Evolutionary conservation across 495 filamentous ascomycete species (phyloP), one percentile per base, ranked within the genome.

Genomic region (Neurospora hispaniola): DNA sequence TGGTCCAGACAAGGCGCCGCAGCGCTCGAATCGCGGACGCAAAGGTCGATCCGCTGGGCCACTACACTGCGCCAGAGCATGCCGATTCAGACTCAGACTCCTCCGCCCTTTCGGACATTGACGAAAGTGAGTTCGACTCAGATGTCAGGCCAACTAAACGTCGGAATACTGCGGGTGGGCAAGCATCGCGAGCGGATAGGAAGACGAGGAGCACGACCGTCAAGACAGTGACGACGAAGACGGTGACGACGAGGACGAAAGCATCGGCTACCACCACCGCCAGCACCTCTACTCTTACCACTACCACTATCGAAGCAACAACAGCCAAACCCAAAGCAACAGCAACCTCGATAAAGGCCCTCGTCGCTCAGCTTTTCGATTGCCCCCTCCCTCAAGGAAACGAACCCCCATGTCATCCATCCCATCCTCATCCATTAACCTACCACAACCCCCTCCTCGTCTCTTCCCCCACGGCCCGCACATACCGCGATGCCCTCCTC

Each of bases 381-480:
- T 12, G 4, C 10, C 11, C 48, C 10, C 11, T 31, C 20, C 2
- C 23, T 1, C 20, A 7, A 10, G 11, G 23, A 7, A 11, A 59
- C 4, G 5, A 59, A 2, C 5, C 5, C 20, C 54, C 54, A 16
- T 62, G 54, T 3, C 40, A 43, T 38, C 71, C 71, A 40, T n/a
- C 46, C 42, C 76, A 76, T 40, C 23, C n/a, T 66, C 80, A 81
- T 62, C n/a, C 73, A 35, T 48, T 46, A 5, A 14, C 72, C 62
- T 86, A 86, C 70, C 84, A 86, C 75, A 74, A 74, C 16, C 83
- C 84, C 14, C 75, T 81, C n/a, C 80, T 86, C 2, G 79, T 85
- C 23, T 74, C 79, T 43, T 77, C 72, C 59, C 44, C 69, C 3
- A n/a, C 75, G 5, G 70, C 73, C 27, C 79, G 77, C 27, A 40